phyloP scores from a whole-genome alignment of 306 rosid species.

The Albizia julibrissin region DNA sequence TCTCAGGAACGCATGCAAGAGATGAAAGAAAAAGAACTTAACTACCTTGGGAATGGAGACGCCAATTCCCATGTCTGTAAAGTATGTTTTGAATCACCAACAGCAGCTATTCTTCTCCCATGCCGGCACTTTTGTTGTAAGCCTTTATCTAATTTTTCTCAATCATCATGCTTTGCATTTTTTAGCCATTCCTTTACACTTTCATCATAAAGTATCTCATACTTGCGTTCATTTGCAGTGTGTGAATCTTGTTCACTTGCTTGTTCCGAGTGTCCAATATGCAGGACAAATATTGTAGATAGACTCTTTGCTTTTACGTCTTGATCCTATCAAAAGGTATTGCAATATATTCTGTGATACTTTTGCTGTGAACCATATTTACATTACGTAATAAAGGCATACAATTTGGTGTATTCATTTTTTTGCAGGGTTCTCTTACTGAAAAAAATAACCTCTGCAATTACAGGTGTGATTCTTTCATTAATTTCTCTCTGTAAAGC shows the following conservation, averaged over 20 bases:
- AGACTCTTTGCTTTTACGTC: conserved; percentile 94
- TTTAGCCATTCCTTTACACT: conserved; percentile 17
- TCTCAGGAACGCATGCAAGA: conserved; percentile 93
- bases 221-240: conserved; percentile 43
- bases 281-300: conserved; percentile 88
- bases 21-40: conserved; percentile 91
- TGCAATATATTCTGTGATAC: conserved; percentile 10
- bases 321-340: conserved; percentile 56
- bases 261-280: conserved; percentile 95
- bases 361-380: not conserved
- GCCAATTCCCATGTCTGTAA: conserved; percentile 86
- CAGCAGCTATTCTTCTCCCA: conserved; percentile 94
- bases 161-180: not conserved
- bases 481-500: conserved; percentile 74
- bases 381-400: conserved; percentile 19
- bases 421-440: conserved; percentile 53
- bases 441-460: conserved; percentile 40
- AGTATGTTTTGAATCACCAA: conserved; percentile 92
- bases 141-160: conserved; percentile 25
- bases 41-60: conserved; percentile 77
- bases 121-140: conserved; percentile 97
- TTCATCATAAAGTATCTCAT: conserved; percentile 15
- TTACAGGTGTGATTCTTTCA: conserved; percentile 75
- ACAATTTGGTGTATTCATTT: conserved; percentile 14
- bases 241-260: conserved; percentile 98